A percentile compares a stretch with the other conserved stretches of the same genome.
Conservation (phyloP, 2,329 filamentous ascomycete genomes). For the Emmonsia crescens region DNA sequence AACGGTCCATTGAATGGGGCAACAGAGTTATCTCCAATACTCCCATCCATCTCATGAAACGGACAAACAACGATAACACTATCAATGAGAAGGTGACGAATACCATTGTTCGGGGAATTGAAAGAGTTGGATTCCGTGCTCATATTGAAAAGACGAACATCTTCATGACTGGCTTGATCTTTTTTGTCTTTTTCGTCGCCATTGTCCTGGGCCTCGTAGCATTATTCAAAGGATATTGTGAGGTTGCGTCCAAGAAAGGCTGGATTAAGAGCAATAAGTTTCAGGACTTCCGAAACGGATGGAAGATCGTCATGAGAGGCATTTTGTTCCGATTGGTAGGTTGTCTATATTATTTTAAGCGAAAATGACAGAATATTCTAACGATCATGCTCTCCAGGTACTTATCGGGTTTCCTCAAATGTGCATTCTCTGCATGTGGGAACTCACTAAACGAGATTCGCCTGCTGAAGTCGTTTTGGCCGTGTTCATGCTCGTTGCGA, state of each 20-base stretch:
- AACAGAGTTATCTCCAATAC: constrained; percentile 20
- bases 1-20: constrained; percentile 41
- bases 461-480: constrained; percentile 76
- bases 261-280: constrained; percentile 81
- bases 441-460: constrained; percentile 78
- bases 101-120: constrained; percentile 63
- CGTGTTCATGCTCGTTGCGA: constrained; percentile 76
- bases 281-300: constrained; percentile 85
- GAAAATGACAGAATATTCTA: neutral
- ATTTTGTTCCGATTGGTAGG: constrained; percentile 72
- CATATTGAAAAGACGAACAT: constrained; percentile 83
- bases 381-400: constrained; percentile 34
- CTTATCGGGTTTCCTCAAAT: constrained; percentile 89
- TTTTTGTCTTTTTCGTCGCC: constrained; percentile 76
- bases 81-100: constrained; percentile 39
- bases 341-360: neutral
- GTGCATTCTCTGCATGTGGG: constrained; percentile 83
- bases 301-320: constrained; percentile 85
- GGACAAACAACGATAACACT: constrained; percentile 40
- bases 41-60: constrained; percentile 40
- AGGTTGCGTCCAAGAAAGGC: constrained; percentile 60
- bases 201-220: constrained; percentile 62
- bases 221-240: constrained; percentile 70
- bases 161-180: constrained; percentile 81
- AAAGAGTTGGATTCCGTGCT: constrained; percentile 77